Evolutionary conservation across 2,329 filamentous ascomycete genomes (phyloP), one percentile per base, ranked within the genome.

Genomic region (Aspergillus piperis): DNA sequence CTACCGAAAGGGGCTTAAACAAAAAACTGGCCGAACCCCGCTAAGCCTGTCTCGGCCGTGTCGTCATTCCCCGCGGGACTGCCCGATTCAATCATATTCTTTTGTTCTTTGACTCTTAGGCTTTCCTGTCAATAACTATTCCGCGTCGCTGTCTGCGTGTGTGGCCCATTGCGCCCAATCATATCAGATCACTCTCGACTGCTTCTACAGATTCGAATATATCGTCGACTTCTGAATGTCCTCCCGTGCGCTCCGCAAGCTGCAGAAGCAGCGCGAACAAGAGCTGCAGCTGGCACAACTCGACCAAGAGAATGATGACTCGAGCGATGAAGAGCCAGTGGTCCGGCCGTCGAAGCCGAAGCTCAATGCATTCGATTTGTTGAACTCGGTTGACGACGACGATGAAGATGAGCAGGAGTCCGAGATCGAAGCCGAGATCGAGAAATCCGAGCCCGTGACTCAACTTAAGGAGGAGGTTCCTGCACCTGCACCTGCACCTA

Each of bases 211-310:
- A 54, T n/a, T 30, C 17, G 11, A 6, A 44, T 27, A 23, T 19
- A 17, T 3, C 17, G 8, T 5, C 27, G 8, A 21, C 39, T 49
- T 57, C 67, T 68, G 58, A 44, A 89, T 90, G 87, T 89, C 87
- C 47, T 86, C 86, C 17, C 83, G 87, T 65, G 86, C 87, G n/a
- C 75, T 90, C 57, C 82, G 87, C 25, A 86, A 86, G 70, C 81
- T 86, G 58, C 86, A 88, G 71, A 82, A 82, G 64, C 84, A 87
- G 77, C 82, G 82, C 60, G 86, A 87, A 70, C 82, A 84, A 71
- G 81, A 82, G 69, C 79, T 82, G 64, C 79, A 81, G 64, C 75
- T 30, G 47, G 47, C 47, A 30, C 53, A 81, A 63, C 67, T 69
- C 61, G 70, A 71, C 48, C 72, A 76, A 51, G 73, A 79, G 51